Percentiles rank a stretch among this genome's conserved stretches.
Conservation (phyloP, 2,329 filamentous ascomycete genomes). For the Colletotrichum siamense region DNA sequence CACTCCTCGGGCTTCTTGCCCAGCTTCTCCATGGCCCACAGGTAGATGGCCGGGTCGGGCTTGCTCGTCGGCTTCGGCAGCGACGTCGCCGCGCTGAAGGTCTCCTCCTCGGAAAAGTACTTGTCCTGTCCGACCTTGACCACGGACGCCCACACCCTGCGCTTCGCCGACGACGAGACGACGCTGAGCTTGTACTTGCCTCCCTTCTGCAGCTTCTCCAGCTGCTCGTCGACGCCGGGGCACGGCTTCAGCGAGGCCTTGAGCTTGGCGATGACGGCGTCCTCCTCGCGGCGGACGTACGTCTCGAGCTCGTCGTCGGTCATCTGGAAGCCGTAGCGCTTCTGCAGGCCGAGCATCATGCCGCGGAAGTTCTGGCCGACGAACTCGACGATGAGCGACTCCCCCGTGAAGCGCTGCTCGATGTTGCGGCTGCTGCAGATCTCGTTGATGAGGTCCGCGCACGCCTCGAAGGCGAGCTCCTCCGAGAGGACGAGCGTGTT, state of each 20-base stretch:
- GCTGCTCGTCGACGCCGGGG: constrained; percentile 68
- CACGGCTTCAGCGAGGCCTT: constrained; percentile 71
- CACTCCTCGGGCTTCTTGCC: constrained; percentile 74
- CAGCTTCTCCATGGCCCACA: constrained; percentile 76
- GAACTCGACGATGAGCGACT: constrained; percentile 82
- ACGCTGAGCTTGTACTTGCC: constrained; percentile 78
- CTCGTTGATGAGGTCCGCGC: constrained; percentile 86
- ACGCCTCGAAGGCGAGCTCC: constrained; percentile 89
- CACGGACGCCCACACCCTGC: constrained; percentile 78
- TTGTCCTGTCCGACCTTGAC: constrained; percentile 80
- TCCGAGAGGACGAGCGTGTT: constrained; percentile 95
- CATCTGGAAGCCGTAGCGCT: constrained; percentile 78
- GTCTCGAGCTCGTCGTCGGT: constrained; percentile 69
- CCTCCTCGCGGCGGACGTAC: constrained; percentile 81
- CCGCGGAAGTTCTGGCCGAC: constrained; percentile 95
- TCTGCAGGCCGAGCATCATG: constrained; percentile 81
- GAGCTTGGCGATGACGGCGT: constrained; percentile 83
- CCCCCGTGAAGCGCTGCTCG: constrained; percentile 74
- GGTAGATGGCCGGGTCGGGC: constrained; percentile 89
- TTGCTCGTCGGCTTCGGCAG: constrained; percentile 84
- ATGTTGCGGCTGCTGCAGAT: constrained; percentile 74
- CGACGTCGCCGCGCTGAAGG: constrained; percentile 84
- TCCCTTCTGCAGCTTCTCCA: constrained; percentile 65
- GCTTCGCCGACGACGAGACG: constrained; percentile 80
- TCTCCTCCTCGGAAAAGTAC: constrained; percentile 76